Evolutionary conservation across 2,329 filamentous ascomycete species (phyloP).

Genomic region (Byssothecium circinans): DNA sequence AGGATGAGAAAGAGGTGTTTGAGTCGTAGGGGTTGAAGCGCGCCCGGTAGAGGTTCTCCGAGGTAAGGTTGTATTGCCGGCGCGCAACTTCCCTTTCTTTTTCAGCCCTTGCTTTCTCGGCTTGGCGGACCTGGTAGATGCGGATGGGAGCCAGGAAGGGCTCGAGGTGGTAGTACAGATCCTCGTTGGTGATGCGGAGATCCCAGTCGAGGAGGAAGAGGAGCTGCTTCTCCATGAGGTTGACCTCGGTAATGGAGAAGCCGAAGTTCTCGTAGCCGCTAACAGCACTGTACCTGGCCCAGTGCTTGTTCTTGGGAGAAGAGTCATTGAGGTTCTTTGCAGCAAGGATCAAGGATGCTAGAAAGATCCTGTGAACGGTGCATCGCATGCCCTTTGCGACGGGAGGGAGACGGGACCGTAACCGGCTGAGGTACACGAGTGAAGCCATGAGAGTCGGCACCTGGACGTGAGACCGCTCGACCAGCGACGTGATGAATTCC

Average conservation of each 20-base stretch:
- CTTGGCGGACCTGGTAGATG: slow-evolving; percentile 55
- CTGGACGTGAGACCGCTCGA: slow-evolving; percentile 92
- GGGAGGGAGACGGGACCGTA: slow-evolving; percentile 82
- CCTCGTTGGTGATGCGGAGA: slow-evolving; percentile 78
- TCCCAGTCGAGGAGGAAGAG: slow-evolving; percentile 96
- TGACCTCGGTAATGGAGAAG: slow-evolving; percentile 93
- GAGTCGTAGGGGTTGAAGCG: slow-evolving; percentile 41
- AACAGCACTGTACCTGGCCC: slow-evolving; percentile 89
- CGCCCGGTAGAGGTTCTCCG: slow-evolving; percentile 44
- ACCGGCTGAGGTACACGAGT: slow-evolving; percentile 85
- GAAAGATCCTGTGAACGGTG: slow-evolving; percentile 96
- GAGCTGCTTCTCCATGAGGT: slow-evolving; percentile 99
- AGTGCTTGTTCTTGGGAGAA: slow-evolving; percentile 99
- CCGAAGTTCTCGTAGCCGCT: slow-evolving; percentile 75
- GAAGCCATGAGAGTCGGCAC: slow-evolving; percentile 97
- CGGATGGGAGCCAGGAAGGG: slow-evolving; percentile 87
- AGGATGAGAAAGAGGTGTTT: slow-evolving; percentile 36
- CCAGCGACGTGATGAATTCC: slow-evolving; percentile 87
- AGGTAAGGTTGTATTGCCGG: slow-evolving; percentile 42
- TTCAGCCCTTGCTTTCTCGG: slow-evolving; percentile 55
- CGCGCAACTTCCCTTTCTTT: slow-evolving; percentile 46
- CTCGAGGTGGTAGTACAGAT: slow-evolving; percentile 85
- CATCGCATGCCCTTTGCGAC: slow-evolving; percentile 96
- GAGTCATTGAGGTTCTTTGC: slow-evolving; percentile 99
- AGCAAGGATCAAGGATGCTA: slow-evolving; percentile 79